Percentiles rank a stretch among this genome's conserved stretches.
Evolutionary conservation across 1,284 basidiomycete genomes (phyloP).

Genomic region (Afroboletus lepidellus): DNA sequence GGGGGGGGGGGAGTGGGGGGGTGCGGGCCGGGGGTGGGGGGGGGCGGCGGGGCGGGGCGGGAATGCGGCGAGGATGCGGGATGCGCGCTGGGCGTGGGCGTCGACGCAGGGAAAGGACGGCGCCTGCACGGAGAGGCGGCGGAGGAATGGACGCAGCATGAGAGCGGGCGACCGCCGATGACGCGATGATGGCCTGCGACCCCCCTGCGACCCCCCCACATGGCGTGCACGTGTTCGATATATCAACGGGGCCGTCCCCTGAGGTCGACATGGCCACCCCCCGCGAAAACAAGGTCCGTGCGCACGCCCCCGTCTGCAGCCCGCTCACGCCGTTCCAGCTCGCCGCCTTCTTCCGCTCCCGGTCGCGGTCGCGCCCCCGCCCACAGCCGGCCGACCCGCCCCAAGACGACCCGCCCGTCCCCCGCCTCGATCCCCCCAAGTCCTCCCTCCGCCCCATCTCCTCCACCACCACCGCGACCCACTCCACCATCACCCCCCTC

Average conservation of each 20-base stretch:
- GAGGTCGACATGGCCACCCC: neutral
- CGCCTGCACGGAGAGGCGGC: neutral
- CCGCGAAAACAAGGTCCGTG: constrained; percentile 39
- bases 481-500: constrained; percentile 54
- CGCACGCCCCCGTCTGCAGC: neutral
- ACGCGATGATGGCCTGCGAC: neutral
- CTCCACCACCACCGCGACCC: constrained; percentile 57
- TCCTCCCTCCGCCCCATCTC: constrained; percentile 55
- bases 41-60: constrained; percentile 67
- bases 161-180: neutral
- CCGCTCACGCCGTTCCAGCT: constrained; percentile 33
- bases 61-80: constrained; percentile 42
- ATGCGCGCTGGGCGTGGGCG: constrained; percentile 66
- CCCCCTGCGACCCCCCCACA: neutral
- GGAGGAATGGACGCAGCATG: neutral
- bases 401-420: constrained; percentile 17
- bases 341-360: constrained; percentile 50
- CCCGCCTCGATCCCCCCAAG: constrained; percentile 29
- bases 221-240: neutral
- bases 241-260: neutral
- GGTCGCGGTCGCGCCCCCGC: constrained; percentile 52
- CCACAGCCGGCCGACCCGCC: constrained; percentile 27
- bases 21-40: constrained; percentile 79
- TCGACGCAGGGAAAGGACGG: constrained; percentile 76
- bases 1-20: constrained; percentile 66